These are phyloP conservation scores for Mortierella alpina DNA, from an alignment of 192 early-diverging fungal species.

Conservation along the genomic window DNA sequence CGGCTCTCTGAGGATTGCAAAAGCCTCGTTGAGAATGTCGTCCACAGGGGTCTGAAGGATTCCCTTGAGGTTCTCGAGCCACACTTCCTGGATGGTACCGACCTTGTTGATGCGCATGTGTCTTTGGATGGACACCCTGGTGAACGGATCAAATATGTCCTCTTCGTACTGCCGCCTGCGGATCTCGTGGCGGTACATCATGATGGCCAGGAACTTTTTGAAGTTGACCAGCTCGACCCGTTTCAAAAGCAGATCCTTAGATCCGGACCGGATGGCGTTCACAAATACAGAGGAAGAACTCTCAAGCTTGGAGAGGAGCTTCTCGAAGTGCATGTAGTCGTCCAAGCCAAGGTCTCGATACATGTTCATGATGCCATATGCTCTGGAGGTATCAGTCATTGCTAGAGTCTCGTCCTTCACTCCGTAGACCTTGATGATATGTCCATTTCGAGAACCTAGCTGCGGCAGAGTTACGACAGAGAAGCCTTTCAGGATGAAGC, in stretches of 20 bases:
- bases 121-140: neutral
- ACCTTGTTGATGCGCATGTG: slow-evolving; percentile 42
- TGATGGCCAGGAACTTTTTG: slow-evolving; percentile 42
- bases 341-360: slow-evolving; percentile 12
- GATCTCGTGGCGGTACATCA: slow-evolving; percentile 35
- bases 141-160: slow-evolving; percentile 7
- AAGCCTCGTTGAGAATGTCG: slow-evolving; percentile 7
- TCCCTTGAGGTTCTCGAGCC: slow-evolving; percentile 51
- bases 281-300: slow-evolving; percentile 18
- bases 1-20: neutral
- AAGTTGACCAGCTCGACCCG: slow-evolving; percentile 23
- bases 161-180: slow-evolving; percentile 34
- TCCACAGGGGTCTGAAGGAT: slow-evolving; percentile 34
- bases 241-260: slow-evolving; percentile 9
- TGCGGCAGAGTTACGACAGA: slow-evolving; percentile 2
- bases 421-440: slow-evolving; percentile 20
- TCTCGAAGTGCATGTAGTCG: slow-evolving; percentile 45
- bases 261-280: slow-evolving; percentile 9
- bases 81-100: slow-evolving; percentile 28
- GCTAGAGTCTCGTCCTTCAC: neutral
- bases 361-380: slow-evolving; percentile 15
- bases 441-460: slow-evolving; percentile 10
- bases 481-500: slow-evolving; percentile 41
- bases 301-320: slow-evolving; percentile 33
- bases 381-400: neutral